Conservation (phyloP, 106 monocot species). For the Agapanthus africanus region DNA sequence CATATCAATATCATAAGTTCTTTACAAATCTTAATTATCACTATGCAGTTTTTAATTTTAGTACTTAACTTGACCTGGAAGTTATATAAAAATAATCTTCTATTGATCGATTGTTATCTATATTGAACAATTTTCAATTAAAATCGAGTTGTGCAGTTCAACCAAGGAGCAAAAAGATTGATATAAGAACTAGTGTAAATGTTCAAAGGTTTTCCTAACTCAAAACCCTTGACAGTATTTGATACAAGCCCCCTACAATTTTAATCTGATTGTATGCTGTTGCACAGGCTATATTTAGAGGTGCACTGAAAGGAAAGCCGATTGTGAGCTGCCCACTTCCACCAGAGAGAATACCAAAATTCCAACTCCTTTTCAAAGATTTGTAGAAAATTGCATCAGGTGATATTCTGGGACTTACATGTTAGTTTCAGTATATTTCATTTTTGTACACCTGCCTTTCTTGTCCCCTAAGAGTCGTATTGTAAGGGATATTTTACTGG, state of each 20-base stretch:
- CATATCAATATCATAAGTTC: too few relatives aligned
- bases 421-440: not conserved
- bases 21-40: too few relatives aligned
- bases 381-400: constrained; percentile 9
- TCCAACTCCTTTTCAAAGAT: constrained; percentile 70
- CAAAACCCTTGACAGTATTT: too few relatives aligned
- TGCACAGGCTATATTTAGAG: constrained; percentile 70
- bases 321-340: constrained; percentile 85
- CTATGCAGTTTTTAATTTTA: too few relatives aligned
- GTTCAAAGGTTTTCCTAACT: too few relatives aligned
- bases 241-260: too few relatives aligned
- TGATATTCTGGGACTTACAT: not conserved
- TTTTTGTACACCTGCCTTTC: not conserved
- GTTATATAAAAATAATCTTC: too few relatives aligned
- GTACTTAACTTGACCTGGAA: too few relatives aligned
- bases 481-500: not conserved
- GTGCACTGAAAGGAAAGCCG: constrained; percentile 91
- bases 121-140: not conserved
- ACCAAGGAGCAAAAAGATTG: too few relatives aligned
- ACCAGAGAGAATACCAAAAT: constrained; percentile 71
- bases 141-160: too few relatives aligned
- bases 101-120: not conserved
- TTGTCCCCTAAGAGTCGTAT: not conserved
- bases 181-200: too few relatives aligned
- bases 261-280: too few relatives aligned